phyloP scores from a whole-genome alignment of 2,329 filamentous ascomycete genomes.

The Rachicladosporium sp. region DNA sequence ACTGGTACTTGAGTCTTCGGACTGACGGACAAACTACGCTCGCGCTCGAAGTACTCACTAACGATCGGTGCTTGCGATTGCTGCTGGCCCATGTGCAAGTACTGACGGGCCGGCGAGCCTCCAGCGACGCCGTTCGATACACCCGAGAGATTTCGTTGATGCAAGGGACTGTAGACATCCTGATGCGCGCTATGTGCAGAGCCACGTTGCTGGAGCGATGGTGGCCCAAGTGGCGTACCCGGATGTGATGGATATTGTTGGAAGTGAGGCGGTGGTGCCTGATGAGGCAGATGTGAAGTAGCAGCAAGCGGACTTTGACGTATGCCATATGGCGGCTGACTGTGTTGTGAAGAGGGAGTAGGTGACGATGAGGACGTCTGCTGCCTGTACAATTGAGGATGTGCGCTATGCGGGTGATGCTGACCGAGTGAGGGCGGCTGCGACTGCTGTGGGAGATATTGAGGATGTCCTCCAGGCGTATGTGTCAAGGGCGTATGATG shows the following conservation, averaged over 20 bases:
- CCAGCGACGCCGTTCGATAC: slow-evolving; percentile 18
- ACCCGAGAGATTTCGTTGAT: slow-evolving; percentile 20
- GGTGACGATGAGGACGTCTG: slow-evolving; percentile 19
- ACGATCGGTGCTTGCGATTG: no score
- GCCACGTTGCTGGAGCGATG: slow-evolving; percentile 19
- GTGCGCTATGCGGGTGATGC: slow-evolving; percentile 1
- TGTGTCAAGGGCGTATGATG: no score
- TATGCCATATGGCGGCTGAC: slow-evolving; percentile 20
- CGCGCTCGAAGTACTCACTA: slow-evolving; percentile 45
- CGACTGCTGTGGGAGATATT: slow-evolving; percentile 12
- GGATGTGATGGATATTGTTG: slow-evolving; percentile 33
- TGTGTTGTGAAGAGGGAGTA: slow-evolving; percentile 21
- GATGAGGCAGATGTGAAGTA: slow-evolving; percentile 19
- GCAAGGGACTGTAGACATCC: slow-evolving; percentile 20
- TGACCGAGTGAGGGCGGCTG: slow-evolving; percentile 12
- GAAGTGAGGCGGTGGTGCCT: slow-evolving; percentile 19
- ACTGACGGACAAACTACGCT: slow-evolving; percentile 62
- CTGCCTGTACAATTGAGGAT: slow-evolving; percentile 2
- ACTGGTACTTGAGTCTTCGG: slow-evolving; percentile 49
- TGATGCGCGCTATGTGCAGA: slow-evolving; percentile 12
- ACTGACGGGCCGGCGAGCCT: slow-evolving; percentile 19
- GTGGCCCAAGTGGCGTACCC: slow-evolving; percentile 37
- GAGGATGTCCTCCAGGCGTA: slow-evolving; percentile 14
- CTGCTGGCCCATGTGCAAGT: slow-evolving; percentile 19
- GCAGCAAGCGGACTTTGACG: slow-evolving; percentile 19